Evolutionary conservation across 768 basidiomycete genomes (phyloP).

Genomic region (Royoungia palumana): DNA sequence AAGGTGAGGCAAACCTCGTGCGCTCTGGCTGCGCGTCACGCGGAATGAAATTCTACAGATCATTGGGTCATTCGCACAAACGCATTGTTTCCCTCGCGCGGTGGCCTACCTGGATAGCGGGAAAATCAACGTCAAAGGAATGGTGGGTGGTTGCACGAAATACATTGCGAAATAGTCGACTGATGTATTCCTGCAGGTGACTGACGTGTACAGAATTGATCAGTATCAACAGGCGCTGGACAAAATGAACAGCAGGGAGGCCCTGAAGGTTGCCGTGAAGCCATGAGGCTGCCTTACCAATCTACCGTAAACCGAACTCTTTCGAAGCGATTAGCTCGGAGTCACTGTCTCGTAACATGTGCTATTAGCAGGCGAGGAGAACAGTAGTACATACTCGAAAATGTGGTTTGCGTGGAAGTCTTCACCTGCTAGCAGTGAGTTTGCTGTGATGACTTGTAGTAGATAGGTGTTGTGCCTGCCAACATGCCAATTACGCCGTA

Average conservation of each 20-base stretch:
- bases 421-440: too few species aligned
- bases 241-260: constrained; percentile 61
- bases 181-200: constrained; percentile 15
- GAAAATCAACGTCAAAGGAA: constrained; percentile 74
- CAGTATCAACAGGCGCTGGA: constrained; percentile 67
- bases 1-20: constrained; percentile 30
- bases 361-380: too few species aligned
- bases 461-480: too few species aligned
- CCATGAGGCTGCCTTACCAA: constrained; percentile 31
- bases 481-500: too few species aligned
- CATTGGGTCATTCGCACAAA: constrained; percentile 84
- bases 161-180: neutral
- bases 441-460: too few species aligned
- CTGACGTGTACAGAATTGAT: constrained; percentile 59
- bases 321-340: too few species aligned
- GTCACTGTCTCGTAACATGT: too few species aligned
- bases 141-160: constrained; percentile 38
- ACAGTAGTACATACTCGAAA: too few species aligned
- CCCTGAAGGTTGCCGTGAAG: constrained; percentile 54
- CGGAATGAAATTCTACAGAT: constrained; percentile 43
- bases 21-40: neutral
- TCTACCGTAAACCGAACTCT: neutral
- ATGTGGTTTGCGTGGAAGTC: too few species aligned
- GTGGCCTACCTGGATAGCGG: constrained; percentile 81
- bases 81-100: constrained; percentile 82